A percentile compares a stretch with the other conserved stretches of the same genome.
Conservation (phyloP, 805 yeast genomes). For the Pichia gijzeniarum region DNA sequence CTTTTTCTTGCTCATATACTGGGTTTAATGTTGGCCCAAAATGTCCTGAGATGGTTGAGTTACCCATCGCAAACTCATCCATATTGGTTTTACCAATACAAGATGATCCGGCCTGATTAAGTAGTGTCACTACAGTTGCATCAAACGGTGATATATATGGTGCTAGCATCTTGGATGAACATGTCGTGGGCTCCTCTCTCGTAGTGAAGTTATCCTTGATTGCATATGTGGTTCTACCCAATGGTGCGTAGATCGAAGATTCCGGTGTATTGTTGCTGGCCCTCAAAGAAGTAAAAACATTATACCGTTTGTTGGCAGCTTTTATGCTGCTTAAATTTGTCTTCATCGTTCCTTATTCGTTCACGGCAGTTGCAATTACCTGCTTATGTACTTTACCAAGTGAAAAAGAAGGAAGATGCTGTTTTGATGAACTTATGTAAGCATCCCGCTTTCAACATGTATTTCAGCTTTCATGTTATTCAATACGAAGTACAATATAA, state of each 20-base stretch:
- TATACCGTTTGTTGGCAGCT: conserved; percentile 19
- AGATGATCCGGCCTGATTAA: conserved; percentile 46
- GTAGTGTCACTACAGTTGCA: conserved; percentile 59
- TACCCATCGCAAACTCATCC: conserved; percentile 99
- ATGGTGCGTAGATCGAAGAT: conserved; percentile 7
- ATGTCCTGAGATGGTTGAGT: conserved; percentile 49
- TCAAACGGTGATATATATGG: conserved; percentile 70
- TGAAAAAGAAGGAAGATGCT: no score
- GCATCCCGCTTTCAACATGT: neutral
- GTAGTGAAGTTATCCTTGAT: conserved; percentile 83
- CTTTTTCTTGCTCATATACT: conserved; percentile 20
- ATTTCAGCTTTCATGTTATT: neutral
- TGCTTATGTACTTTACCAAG: neutral
- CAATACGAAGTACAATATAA: neutral
- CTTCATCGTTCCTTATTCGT: neutral
- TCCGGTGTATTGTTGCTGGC: neutral
- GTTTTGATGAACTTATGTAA: no score
- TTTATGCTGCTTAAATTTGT: conserved; percentile 7
- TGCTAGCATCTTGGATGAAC: conserved; percentile 61
- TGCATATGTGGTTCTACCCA: conserved; percentile 31
- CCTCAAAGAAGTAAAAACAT: conserved; percentile 38
- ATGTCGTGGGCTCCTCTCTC: conserved; percentile 56
- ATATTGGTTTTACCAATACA: conserved; percentile 79
- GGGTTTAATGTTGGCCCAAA: conserved; percentile 59
- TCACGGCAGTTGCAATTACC: no score